Evolutionary conservation across 1,284 basidiomycete species (phyloP), one percentile per base, ranked within the genome.

Genomic region (Irpex lacteus): DNA sequence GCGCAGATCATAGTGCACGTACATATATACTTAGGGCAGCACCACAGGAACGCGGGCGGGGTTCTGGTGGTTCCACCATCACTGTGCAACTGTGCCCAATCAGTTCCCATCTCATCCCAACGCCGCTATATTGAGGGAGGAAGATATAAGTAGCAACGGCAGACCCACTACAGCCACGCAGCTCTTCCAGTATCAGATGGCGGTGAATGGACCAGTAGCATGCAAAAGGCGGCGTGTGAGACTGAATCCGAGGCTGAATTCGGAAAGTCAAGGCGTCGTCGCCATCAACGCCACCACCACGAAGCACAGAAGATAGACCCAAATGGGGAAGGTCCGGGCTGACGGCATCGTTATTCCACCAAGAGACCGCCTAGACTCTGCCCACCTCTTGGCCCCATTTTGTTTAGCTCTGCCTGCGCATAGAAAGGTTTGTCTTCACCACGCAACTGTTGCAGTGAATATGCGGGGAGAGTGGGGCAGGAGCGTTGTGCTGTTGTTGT

Each of bases 261-360:
- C 18, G 50, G 50, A 18, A 53, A 53, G 50, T 53, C 50, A 18
- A 53, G 50, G 18, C 50, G 13, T 53, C 19, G 50, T 53, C 50
- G 50, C 50, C 50, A 53, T 53, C 50, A 53, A 53, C 50, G 50
- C 50, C 50, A 53, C 50, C 50, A 53, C 50, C 50, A 53, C 50
- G 50, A 53, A 53, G 50, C 50, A 47, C 40, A 53, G 50, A 53
- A 53, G 50, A 53, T 19, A 9, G n/a, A 26, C 18, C 50, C 50
- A 18, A 53, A 53, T 53, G 50, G 50, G 21, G 50, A 53, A 53
- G 50, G 18, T 53, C 50, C 50, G 50, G 50, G 21, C 50, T 26
- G 18, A 19, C 50, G 40, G 40, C 40, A 47, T 47, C 40, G 40
- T 47, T 47, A 11, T 47, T n/a, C 40, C 40, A 47, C 40, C 40